Base-by-base conservation (phyloP, 768 basidiomycete species). In the Cystofilobasidium bisporidii region DNA sequence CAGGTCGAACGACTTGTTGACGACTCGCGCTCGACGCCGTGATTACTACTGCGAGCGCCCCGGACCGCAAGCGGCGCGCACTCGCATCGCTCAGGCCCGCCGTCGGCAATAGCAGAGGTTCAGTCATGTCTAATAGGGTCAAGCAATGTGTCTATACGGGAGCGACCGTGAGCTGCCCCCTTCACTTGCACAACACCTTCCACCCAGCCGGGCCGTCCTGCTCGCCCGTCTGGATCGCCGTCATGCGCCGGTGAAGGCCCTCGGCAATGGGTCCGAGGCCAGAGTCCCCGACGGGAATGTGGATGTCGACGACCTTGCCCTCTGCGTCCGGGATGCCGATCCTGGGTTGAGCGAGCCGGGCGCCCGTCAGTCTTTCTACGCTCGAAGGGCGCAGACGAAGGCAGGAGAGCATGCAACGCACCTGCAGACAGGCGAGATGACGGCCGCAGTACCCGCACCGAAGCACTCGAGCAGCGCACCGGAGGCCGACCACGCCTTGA, bases 251-350 rank as follows among this genome's bases (percentile, higher is more conserved):
- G 77, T 86, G 84, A 45, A 94, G 80, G 22, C 84, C 84, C 18
- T 82, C 81, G 15, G 87, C 88, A 18, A 96, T 81, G 0, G 85
- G 85, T 0, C 91, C 91, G 84, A 92, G 84, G 0, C 89, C 90
- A 69, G 84, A 86, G 64, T 79, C 77, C 22, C 85, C 84, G 15
- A 82, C 83, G 0, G 86, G 87, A 45, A 91, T 80, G 33, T 75
- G 60, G 36, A 85, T 74, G 71, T 85, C 84, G 57, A 33, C 55
- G n/a, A 63, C 38, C 15, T 10, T 14, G 15, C 61, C 61, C 11
- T 30, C 60, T 2, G 43, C 60, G 43, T 61, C 24, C 26, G 66
- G 66, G 32, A 67, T 32, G 62, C 66, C 66, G 61, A 67, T 63
- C 24, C 78, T 72, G 2, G 79, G 60, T 24, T 43, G 22, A 71